Percentiles rank a stretch among this genome's conserved stretches.
These are phyloP conservation scores for Pilasporangium apinafurcum DNA, from an alignment of 352 stramenopile genomes.

Conservation along the genomic window DNA sequence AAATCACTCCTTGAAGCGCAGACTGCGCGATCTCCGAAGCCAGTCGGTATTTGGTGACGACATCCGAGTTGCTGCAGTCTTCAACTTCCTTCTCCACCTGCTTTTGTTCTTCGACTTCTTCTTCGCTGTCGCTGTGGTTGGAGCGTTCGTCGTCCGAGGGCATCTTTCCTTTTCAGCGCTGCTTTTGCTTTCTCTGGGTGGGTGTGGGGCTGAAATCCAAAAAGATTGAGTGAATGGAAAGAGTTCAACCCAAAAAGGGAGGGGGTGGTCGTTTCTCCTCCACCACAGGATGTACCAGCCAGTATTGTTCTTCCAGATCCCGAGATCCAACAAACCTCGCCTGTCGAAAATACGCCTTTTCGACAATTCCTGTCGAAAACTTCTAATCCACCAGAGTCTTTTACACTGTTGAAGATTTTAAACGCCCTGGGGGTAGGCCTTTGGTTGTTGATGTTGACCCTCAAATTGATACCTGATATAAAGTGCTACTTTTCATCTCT, in stretches of 20 bases:
- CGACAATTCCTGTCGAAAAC: too few species aligned
- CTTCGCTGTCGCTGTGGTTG: conserved; percentile 62
- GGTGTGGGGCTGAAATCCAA: too few species aligned
- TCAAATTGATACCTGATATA: too few species aligned
- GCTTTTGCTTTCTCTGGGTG: conserved; percentile 4
- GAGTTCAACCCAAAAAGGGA: background rate
- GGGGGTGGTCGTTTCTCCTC: conserved; percentile 5
- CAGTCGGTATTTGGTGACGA: conserved; percentile 97
- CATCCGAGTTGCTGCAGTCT: conserved; percentile 88
- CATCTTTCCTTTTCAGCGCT: conserved; percentile 12
- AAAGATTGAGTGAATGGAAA: conserved; percentile 6
- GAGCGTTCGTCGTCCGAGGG: conserved; percentile 43
- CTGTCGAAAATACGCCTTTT: too few species aligned
- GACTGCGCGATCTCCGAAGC: conserved; percentile 98
- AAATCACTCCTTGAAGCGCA: conserved; percentile 93
- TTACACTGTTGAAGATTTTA: too few species aligned
- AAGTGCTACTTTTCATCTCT: too few species aligned
- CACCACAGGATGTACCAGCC: conserved; percentile 11
- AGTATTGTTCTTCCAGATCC: too few species aligned
- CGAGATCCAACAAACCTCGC: too few species aligned
- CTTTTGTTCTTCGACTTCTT: conserved; percentile 57
- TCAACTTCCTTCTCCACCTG: conserved; percentile 62
- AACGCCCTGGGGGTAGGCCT: too few species aligned
- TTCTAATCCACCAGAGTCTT: too few species aligned
- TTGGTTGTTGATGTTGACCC: too few species aligned